A percentile compares a stretch with the other conserved stretches of the same genome.
These are phyloP conservation scores for Rhamnella rubrinervis DNA, from an alignment of 331 rosid genomes.

Conservation along the genomic window DNA sequence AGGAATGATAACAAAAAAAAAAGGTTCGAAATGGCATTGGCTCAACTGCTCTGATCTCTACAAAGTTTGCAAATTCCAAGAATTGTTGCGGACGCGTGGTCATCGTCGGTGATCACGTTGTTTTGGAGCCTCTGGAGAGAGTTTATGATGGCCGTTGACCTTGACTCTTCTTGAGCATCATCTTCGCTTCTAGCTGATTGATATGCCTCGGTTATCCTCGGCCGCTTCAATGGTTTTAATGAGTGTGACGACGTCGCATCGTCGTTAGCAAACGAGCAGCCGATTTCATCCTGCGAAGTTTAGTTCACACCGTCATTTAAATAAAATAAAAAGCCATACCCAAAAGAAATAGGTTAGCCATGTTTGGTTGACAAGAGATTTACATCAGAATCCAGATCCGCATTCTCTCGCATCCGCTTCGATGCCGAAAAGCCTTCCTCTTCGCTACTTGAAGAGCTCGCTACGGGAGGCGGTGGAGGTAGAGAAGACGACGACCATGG, in stretches of 20 bases:
- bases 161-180: constrained; percentile 4
- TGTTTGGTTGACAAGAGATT: constrained; percentile 7
- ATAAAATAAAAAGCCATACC: neutral
- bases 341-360: neutral
- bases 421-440: constrained; percentile 16
- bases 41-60: constrained; percentile 37
- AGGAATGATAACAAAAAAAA: neutral
- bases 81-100: constrained; percentile 29
- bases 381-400: constrained; percentile 38
- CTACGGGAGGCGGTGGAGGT: constrained; percentile 6
- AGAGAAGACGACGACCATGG: constrained; percentile 46
- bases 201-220: constrained; percentile 2
- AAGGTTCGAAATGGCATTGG: too few relatives aligned
- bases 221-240: constrained; percentile 26
- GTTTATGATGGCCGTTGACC: constrained; percentile 29
- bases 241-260: constrained; percentile 19
- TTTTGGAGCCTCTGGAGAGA: constrained; percentile 34
- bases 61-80: constrained; percentile 36
- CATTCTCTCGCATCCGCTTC: constrained; percentile 37
- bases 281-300: constrained; percentile 21
- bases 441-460: constrained; percentile 27
- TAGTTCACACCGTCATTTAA: neutral
- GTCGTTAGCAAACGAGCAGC: constrained; percentile 15
- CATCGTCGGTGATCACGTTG: constrained; percentile 12
- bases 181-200: neutral